These are phyloP conservation scores for Lactarius tabidus DNA, from an alignment of 768 basidiomycete genomes.

Conservation along the genomic window DNA sequence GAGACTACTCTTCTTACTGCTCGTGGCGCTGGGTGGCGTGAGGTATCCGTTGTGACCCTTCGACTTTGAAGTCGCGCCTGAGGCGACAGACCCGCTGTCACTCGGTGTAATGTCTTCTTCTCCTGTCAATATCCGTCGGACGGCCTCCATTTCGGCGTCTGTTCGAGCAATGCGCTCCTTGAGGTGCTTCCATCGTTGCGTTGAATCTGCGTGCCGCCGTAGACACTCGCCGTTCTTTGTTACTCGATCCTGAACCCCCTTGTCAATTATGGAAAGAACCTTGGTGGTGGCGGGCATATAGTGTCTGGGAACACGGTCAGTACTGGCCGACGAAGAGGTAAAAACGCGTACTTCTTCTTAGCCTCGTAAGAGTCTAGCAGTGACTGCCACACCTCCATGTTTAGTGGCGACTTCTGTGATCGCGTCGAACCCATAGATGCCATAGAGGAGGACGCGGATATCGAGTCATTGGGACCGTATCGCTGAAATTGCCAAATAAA, in stretches of 20 bases:
- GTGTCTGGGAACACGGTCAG: constrained; percentile 49
- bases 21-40: constrained; percentile 51
- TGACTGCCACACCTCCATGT: constrained; percentile 58
- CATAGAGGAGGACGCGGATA: constrained; percentile 38
- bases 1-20: constrained; percentile 36
- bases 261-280: constrained; percentile 90
- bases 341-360: constrained; percentile 72
- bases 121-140: constrained; percentile 51
- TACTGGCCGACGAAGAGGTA: neutral
- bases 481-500: constrained; percentile 82
- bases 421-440: constrained; percentile 38
- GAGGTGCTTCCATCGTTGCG: constrained; percentile 77
- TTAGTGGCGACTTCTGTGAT: constrained; percentile 50
- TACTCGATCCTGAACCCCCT: constrained; percentile 86
- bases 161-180: constrained; percentile 76
- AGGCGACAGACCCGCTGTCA: constrained; percentile 67
- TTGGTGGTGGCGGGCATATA: constrained; percentile 93
- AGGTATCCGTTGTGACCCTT: constrained; percentile 55
- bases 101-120: constrained; percentile 50
- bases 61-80: constrained; percentile 45
- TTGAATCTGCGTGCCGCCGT: constrained; percentile 84
- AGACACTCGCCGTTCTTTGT: constrained; percentile 97
- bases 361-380: constrained; percentile 77
- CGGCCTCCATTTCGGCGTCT: constrained; percentile 75
- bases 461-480: constrained; percentile 45